Evolutionary conservation across 176 grass and related monocot genomes (phyloP), one percentile per base, ranked within the genome.

Genomic region (Musa schizocarpa): DNA sequence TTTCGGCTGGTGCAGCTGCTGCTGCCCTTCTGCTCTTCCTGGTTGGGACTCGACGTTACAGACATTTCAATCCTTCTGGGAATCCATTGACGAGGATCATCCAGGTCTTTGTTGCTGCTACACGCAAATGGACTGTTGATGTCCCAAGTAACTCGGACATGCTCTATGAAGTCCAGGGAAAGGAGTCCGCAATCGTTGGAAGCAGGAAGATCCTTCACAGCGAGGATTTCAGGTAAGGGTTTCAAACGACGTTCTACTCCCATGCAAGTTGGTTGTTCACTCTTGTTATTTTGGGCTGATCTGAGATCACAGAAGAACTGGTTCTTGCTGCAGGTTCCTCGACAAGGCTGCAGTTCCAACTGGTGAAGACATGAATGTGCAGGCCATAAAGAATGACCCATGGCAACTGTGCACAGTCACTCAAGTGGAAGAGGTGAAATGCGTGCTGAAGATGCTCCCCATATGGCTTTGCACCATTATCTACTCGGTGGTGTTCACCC

Each of bases 401-500:
- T 85, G 83, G 83, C 77, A 56, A 49, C 17, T 85, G 0, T 85
- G 83, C 83, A 85, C 83, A 2, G 83, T 85, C 16, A 85, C 83
- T 8, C 83, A 85, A 52, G 83, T 85, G 52, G 83, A 85, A 54
- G 83, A 85, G 64, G 83, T 87, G 23, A 96, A 96, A 71, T 96
- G 86, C 57, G 85, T 96, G 52, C 78, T 92, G 9, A 87, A 83
- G 77, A 92, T 96, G 92, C 55, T 92, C 53, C 92, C 92, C 34
- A 92, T 96, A 77, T 96, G 92, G 92, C 54, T 92, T 49, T 89
- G 92, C 88, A 96, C 92, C 2, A 96, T 96, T 74, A 78, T 88
- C 11, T 96, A 96, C 87, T 96, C 92, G 0, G 86, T 96, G 24
- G 88, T 96, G 52, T 96, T 96, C 84, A 92, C 92, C 4, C 92